These are phyloP conservation scores for Xylaria grammica DNA, from an alignment of 495 filamentous ascomycete genomes.

Conservation along the genomic window DNA sequence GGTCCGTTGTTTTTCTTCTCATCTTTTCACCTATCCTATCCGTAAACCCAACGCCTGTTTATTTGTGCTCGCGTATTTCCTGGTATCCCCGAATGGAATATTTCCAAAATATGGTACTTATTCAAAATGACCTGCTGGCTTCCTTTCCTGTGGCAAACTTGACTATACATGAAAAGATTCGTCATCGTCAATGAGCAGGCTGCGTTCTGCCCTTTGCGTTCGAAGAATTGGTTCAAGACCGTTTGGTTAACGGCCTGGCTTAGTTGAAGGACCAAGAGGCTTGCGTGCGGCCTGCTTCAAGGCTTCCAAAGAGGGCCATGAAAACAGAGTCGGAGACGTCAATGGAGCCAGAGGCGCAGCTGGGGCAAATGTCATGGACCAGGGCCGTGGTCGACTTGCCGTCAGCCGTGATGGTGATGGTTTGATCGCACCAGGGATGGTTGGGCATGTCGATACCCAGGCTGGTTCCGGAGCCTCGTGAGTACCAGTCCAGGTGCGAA, in stretches of 20 bases:
- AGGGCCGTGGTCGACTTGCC: slow-evolving; percentile 61
- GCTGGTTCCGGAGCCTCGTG: slow-evolving; percentile 36
- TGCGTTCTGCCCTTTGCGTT: background rate
- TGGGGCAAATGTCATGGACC: slow-evolving; percentile 78
- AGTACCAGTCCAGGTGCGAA: slow-evolving; percentile 54
- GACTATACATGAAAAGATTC: slow-evolving; percentile 13
- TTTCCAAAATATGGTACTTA: slow-evolving; percentile 3
- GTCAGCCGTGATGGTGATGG: slow-evolving; percentile 61
- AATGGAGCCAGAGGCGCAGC: slow-evolving; percentile 56
- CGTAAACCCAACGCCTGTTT: slow-evolving; percentile 10
- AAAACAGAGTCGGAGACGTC: slow-evolving; percentile 57
- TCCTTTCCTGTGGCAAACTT: slow-evolving; percentile 2
- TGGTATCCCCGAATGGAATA: background rate
- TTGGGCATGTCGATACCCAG: slow-evolving; percentile 54
- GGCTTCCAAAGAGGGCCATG: slow-evolving; percentile 43
- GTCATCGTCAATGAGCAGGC: slow-evolving; percentile 17
- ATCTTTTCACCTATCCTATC: background rate
- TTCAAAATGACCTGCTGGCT: background rate
- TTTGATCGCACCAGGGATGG: slow-evolving; percentile 70
- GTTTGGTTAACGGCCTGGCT: background rate
- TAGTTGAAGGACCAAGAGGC: slow-evolving; percentile 51
- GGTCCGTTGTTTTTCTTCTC: background rate
- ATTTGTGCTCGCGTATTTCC: background rate
- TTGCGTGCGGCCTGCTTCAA: slow-evolving; percentile 40
- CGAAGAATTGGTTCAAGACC: background rate